A percentile compares a stretch with the other conserved stretches of the same genome.
phyloP scores from a whole-genome alignment of 208 protist species.

The Crithidia mellificae region DNA sequence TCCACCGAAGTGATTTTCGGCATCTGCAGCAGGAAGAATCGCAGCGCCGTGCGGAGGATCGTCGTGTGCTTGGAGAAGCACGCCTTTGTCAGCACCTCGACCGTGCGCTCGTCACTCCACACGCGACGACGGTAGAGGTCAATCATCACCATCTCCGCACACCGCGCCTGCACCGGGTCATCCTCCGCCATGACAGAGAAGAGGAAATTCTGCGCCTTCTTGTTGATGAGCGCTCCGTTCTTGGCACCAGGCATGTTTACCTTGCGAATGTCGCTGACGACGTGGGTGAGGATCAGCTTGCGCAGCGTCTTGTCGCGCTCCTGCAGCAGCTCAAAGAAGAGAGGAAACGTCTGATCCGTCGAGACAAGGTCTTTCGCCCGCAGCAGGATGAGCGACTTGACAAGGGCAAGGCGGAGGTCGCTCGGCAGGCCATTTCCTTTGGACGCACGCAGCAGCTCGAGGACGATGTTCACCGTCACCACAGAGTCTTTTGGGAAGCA shows the following conservation, averaged over 20 bases:
- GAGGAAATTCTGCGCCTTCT: slow-evolving; percentile 95
- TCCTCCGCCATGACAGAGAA: slow-evolving; percentile 94
- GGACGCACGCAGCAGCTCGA: slow-evolving; percentile 86
- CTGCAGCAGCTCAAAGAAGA: slow-evolving; percentile 96
- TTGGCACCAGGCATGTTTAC: slow-evolving; percentile 88
- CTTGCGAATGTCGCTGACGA: slow-evolving; percentile 95
- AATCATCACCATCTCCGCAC: slow-evolving; percentile 97
- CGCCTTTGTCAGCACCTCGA: slow-evolving; percentile 95
- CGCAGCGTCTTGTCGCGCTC: slow-evolving; percentile 95
- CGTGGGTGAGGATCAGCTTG: slow-evolving; percentile 86
- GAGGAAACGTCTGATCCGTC: slow-evolving; percentile 85
- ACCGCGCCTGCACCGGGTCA: slow-evolving; percentile 91
- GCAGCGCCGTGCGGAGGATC: slow-evolving; percentile 92
- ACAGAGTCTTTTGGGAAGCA: slow-evolving; percentile 90
- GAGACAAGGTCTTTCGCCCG: slow-evolving; percentile 91
- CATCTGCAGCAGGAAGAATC: slow-evolving; percentile 96
- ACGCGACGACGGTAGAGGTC: slow-evolving; percentile 96
- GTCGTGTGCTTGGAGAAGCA: slow-evolving; percentile 93
- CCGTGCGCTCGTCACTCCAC: slow-evolving; percentile 93
- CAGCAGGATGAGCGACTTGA: slow-evolving; percentile 94
- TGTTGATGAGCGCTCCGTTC: slow-evolving; percentile 92
- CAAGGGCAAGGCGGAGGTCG: slow-evolving; percentile 83
- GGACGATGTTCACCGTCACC: slow-evolving; percentile 80
- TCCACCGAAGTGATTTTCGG: slow-evolving; percentile 80
- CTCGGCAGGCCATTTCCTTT: slow-evolving; percentile 74